Evolutionary conservation across 1,284 basidiomycete species (phyloP).

Genomic region (Ustilago hordei): DNA sequence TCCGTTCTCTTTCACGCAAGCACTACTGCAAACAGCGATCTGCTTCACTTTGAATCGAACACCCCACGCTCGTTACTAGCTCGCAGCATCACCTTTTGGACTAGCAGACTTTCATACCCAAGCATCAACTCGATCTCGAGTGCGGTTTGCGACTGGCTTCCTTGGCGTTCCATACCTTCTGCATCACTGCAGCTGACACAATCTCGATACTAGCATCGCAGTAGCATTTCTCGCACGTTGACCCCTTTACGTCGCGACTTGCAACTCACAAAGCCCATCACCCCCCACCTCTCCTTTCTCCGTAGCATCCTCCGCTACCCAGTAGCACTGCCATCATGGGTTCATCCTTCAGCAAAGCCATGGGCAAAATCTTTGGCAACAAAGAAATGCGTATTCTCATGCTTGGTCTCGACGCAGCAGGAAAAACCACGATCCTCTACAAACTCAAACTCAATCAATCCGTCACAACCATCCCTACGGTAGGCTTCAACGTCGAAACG

Average conservation of each 20-base stretch:
- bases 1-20: not conserved
- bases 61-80: not conserved
- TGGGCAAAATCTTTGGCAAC: slow-evolving; percentile 93
- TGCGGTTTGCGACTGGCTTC: not conserved
- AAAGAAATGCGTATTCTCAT: slow-evolving; percentile 92
- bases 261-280: too few relatives aligned
- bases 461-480: slow-evolving; percentile 98
- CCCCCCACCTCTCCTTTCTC: not conserved
- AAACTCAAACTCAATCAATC: slow-evolving; percentile 99
- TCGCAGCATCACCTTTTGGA: not conserved
- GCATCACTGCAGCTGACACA: not conserved
- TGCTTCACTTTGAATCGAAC: not conserved
- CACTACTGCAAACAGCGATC: not conserved
- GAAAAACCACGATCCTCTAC: slow-evolving; percentile 85
- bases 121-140: not conserved
- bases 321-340: slow-evolving; percentile 49
- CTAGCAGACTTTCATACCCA: slow-evolving; percentile 2
- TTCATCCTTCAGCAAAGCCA: slow-evolving; percentile 75
- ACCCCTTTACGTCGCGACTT: not conserved
- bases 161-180: not conserved
- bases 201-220: not conserved
- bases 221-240: not conserved
- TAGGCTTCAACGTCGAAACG: slow-evolving; percentile 74
- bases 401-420: slow-evolving; percentile 95
- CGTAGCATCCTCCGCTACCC: not conserved